Base-by-base conservation (phyloP, 768 basidiomycete species). In the Rhodotorula sphaerocarpa region DNA sequence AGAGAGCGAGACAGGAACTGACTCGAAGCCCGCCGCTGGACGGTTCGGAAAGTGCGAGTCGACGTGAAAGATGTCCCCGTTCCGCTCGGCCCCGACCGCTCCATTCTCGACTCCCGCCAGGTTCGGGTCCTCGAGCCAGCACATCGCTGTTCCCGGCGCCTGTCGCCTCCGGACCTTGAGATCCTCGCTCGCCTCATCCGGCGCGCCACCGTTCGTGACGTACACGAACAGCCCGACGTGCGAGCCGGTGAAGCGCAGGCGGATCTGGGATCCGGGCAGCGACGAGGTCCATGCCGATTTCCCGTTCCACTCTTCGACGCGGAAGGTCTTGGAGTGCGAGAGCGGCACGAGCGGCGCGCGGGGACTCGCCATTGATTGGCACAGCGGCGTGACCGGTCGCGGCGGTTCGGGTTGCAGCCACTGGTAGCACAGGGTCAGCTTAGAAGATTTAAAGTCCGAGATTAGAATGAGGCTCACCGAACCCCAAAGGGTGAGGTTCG, bases 171-270 rank as follows among this genome's bases (percentile, higher is more conserved):
- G n/a, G 16, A 31, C 7, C 30, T 41, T 46, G 43, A 27, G 15
- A 23, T 45, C 47, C 3, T 5, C 10, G n/a, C 34, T n/a, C 20
- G 2, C 20, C 36, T 65, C 63, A 28, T 56, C 45, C 25, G 41
- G 14, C 2, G 46, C 48, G 25, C 23, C 33, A 2, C 62, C 62
- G 46, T 54, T 58, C 57, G 57, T 50, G n/a, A 53, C 48, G 27
- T 50, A 64, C 39, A 64, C 53, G 23, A 64, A 64, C 16, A 64
- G 9, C 18, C 63, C 57, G 20, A 64, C 52, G 18, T 43, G 28
- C 6, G 63, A 52, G 10, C 63, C 63, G 5, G 11, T 12, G 33
- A 59, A 64, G 1, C 3, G 10, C 42, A 64, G 50, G 21, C 57
- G 57, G 57, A 64, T 64, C 41, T 59, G 63, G 5, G 46, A 12